phyloP scores from a whole-genome alignment of 805 yeast species.

The Teunomyces stri region DNA sequence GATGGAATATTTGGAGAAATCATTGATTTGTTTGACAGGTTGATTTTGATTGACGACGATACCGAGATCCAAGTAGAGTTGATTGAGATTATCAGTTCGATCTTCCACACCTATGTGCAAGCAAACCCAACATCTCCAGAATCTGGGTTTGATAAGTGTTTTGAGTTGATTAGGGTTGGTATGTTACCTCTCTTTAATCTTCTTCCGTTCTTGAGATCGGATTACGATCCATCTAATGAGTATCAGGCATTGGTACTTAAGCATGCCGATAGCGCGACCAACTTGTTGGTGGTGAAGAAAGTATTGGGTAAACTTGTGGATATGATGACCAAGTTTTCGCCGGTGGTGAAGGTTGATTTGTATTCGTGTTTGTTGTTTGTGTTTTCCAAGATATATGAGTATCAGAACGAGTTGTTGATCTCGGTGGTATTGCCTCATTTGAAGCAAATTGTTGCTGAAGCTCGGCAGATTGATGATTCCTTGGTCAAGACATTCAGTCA shows the following conservation, averaged over 20 bases:
- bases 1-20: conserved; percentile 72
- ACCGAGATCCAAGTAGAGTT: conserved; percentile 59
- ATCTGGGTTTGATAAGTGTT: conserved; percentile 69
- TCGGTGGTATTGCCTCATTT: conserved; percentile 50
- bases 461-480: conserved; percentile 12
- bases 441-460: conserved; percentile 30
- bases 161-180: conserved; percentile 73
- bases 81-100: conserved; percentile 28
- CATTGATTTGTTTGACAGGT: conserved; percentile 71
- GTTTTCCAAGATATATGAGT: conserved; percentile 55
- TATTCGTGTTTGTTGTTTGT: conserved; percentile 67
- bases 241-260: conserved; percentile 25
- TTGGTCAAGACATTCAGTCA: conserved; percentile 27
- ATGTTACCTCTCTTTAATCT: conserved; percentile 59
- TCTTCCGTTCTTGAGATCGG: conserved; percentile 58
- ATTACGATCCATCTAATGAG: conserved; percentile 30
- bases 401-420: conserved; percentile 34
- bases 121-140: conserved; percentile 43
- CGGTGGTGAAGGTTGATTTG: conserved; percentile 65
- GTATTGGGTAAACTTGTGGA: conserved; percentile 53
- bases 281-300: conserved; percentile 45
- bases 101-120: conserved; percentile 26
- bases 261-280: conserved; percentile 32
- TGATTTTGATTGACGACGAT: conserved; percentile 59
- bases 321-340: conserved; percentile 66